These are phyloP conservation scores for Wickerhamomyces ciferrii DNA, from an alignment of 805 yeast species.

Conservation along the genomic window DNA sequence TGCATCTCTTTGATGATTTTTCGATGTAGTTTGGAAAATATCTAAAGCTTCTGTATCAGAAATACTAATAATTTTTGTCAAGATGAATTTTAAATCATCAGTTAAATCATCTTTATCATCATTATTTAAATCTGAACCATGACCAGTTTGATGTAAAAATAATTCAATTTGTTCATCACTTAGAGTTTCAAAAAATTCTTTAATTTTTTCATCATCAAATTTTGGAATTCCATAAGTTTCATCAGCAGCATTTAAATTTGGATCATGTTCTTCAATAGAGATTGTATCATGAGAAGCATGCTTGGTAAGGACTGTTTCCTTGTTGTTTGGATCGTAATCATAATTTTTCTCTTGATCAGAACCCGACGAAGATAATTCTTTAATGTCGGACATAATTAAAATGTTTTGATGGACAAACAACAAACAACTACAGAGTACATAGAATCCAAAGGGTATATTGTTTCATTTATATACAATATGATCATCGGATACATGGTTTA, in stretches of 20 bases:
- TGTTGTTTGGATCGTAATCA: not conserved
- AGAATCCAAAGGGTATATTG: not conserved
- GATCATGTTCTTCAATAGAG: not conserved
- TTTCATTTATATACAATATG: not conserved
- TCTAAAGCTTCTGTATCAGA: conserved; percentile 31
- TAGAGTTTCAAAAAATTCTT: not conserved
- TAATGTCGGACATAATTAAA: not conserved
- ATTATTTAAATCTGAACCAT: conserved; percentile 1
- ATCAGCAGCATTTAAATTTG: not conserved
- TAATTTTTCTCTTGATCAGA: not conserved
- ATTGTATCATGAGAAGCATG: not conserved
- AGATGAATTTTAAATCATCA: conserved; percentile 2
- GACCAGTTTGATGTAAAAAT: conserved; percentile 2
- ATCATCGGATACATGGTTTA: too few relatives aligned
- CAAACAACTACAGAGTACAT: not conserved
- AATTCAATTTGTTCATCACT: not conserved
- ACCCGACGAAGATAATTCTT: not conserved
- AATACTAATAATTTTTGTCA: conserved; percentile 11
- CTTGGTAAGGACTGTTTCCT: not conserved
- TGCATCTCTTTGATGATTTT: conserved; percentile 38
- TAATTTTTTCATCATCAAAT: conserved; percentile 1
- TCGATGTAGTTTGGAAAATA: conserved; percentile 30
- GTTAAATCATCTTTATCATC: not conserved
- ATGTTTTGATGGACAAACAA: too few relatives aligned
- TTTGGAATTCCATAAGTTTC: not conserved